Evolutionary conservation across 768 basidiomycete genomes (phyloP).

Genomic region (Boletus sp.): DNA sequence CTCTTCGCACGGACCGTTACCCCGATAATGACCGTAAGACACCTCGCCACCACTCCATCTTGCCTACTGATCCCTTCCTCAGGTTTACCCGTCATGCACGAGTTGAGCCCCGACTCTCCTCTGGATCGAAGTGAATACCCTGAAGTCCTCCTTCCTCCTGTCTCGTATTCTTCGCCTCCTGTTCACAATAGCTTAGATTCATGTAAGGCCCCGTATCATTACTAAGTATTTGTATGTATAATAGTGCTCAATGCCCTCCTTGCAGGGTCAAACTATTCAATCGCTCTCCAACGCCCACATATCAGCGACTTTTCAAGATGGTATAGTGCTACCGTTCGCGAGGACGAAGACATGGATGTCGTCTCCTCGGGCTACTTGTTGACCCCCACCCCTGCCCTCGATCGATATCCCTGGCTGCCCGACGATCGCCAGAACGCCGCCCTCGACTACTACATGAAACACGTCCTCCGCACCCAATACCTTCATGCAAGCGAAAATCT

Average conservation of each 20-base stretch:
- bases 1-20: constrained; percentile 29
- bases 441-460: constrained; percentile 49
- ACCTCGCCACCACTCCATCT: not conserved
- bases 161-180: constrained; percentile 32
- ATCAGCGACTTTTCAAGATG: constrained; percentile 26
- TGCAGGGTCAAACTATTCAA: constrained; percentile 41
- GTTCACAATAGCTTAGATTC: constrained; percentile 55
- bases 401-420: constrained; percentile 13
- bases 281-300: constrained; percentile 28
- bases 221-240: constrained; percentile 66
- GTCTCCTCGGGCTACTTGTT: constrained; percentile 25
- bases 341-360: constrained; percentile 15
- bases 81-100: constrained; percentile 32
- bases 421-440: constrained; percentile 18
- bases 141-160: constrained; percentile 31
- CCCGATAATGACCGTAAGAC: constrained; percentile 30
- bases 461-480: constrained; percentile 68
- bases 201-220: constrained; percentile 74
- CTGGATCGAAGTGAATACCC: constrained; percentile 29
- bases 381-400: not conserved
- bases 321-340: constrained; percentile 9
- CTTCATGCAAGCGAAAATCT: constrained; percentile 55
- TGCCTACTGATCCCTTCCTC: not conserved
- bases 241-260: constrained; percentile 60
- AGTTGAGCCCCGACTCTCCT: constrained; percentile 32